These are phyloP conservation scores for Pilasporangium apinafurcum DNA, from an alignment of 352 stramenopile species.

Conservation along the genomic window DNA sequence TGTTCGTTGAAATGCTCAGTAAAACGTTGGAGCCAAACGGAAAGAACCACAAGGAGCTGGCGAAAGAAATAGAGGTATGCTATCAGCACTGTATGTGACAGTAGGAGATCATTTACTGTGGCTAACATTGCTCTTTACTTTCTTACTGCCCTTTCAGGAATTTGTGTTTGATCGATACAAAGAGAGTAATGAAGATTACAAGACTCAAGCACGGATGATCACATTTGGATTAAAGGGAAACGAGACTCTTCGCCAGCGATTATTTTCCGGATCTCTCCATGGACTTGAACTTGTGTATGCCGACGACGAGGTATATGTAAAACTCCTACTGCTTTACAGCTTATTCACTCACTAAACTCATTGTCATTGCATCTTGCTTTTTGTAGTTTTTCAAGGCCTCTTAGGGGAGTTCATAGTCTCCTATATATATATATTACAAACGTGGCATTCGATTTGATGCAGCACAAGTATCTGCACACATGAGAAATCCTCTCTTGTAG, in stretches of 20 bases:
- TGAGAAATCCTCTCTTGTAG: no score
- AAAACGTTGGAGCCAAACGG: slow-evolving; percentile 43
- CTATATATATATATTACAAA: no score
- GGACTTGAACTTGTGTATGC: slow-evolving; percentile 71
- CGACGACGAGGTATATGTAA: slow-evolving; percentile 57
- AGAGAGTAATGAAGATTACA: slow-evolving; percentile 73
- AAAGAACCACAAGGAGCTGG: slow-evolving; percentile 24
- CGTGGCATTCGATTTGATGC: no score
- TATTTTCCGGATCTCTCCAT: slow-evolving; percentile 57
- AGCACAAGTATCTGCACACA: no score
- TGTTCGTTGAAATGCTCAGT: slow-evolving; percentile 66
- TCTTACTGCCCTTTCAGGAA: slow-evolving; percentile 16
- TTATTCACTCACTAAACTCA: no score
- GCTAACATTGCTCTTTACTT: not conserved
- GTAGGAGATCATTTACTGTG: no score
- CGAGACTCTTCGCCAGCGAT: slow-evolving; percentile 44
- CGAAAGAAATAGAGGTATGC: slow-evolving; percentile 68
- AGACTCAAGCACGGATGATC: slow-evolving; percentile 63
- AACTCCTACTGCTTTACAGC: no score
- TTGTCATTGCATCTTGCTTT: no score
- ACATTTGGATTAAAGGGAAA: slow-evolving; percentile 78
- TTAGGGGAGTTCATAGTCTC: no score
- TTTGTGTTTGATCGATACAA: slow-evolving; percentile 79
- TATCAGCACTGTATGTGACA: not conserved
- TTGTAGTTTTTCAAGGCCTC: no score